Conservation (phyloP, 257 asterid species). For the Przewalskia tangutica region DNA sequence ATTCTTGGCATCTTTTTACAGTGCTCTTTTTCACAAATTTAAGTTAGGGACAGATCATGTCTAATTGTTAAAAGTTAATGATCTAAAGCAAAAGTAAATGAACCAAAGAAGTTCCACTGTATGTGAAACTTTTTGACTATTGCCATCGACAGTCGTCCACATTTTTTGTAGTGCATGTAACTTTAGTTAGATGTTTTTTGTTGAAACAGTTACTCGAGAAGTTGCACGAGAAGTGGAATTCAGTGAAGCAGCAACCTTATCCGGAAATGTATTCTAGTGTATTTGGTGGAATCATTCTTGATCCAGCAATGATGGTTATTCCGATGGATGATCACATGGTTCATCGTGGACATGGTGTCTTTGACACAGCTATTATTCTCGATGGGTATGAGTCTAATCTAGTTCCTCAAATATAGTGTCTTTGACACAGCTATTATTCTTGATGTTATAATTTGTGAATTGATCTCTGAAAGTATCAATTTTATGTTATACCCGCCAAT, state of each 20-base stretch:
- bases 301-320: slow-evolving; percentile 86
- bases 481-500: neutral
- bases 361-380: slow-evolving; percentile 64
- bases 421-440: slow-evolving; percentile 70
- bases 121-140: neutral
- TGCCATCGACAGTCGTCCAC: neutral
- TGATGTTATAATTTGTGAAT: neutral
- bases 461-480: neutral
- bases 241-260: slow-evolving; percentile 53
- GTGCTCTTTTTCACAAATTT: neutral
- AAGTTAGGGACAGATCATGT: neutral
- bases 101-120: neutral
- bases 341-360: slow-evolving; percentile 95
- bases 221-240: slow-evolving; percentile 59
- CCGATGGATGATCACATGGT: slow-evolving; percentile 93
- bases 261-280: slow-evolving; percentile 89
- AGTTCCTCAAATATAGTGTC: slow-evolving; percentile 35
- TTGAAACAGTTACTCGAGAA: slow-evolving; percentile 48
- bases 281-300: slow-evolving; percentile 74
- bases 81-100: neutral
- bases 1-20: neutral
- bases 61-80: neutral
- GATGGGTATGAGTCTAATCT: slow-evolving; percentile 42
- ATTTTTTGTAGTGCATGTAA: neutral
- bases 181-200: neutral